These are phyloP conservation scores for Capsella rubella DNA, from an alignment of 441 rosid species.

Conservation along the genomic window DNA sequence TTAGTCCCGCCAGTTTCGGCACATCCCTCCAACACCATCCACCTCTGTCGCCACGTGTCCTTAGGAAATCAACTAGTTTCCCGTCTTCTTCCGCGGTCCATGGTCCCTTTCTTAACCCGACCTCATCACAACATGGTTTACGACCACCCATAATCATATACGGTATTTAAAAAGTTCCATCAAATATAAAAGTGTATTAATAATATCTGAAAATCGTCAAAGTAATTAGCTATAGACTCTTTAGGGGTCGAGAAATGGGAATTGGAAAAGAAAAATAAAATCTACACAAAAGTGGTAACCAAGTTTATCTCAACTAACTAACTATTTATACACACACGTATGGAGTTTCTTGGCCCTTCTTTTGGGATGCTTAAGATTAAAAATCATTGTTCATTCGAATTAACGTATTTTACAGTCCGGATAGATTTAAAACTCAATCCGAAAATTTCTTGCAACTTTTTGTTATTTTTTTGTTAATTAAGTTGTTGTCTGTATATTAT, in stretches of 20 bases:
- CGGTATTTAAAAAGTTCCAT: not conserved
- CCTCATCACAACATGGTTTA: slow-evolving; percentile 74
- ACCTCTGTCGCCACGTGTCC: slow-evolving; percentile 59
- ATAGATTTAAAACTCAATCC: not conserved
- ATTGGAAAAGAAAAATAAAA: not conserved
- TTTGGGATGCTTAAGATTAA: slow-evolving; percentile 26
- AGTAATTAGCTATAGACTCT: slow-evolving; percentile 4
- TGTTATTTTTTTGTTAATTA: not conserved
- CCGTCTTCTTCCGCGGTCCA: slow-evolving; percentile 77
- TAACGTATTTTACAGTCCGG: not conserved
- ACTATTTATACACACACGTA: slow-evolving; percentile 38
- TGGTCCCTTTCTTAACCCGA: slow-evolving; percentile 72
- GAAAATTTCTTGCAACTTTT: not conserved
- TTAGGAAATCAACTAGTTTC: slow-evolving; percentile 65
- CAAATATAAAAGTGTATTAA: not conserved
- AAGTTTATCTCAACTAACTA: slow-evolving; percentile 49
- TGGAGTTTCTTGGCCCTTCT: slow-evolving; percentile 35
- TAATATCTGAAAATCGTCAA: slow-evolving; percentile 8
- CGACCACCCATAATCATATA: slow-evolving; percentile 45
- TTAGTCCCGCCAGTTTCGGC: slow-evolving; percentile 70
- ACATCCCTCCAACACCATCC: slow-evolving; percentile 82
- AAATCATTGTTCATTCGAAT: not conserved
- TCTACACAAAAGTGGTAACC: slow-evolving; percentile 29
- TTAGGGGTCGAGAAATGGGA: slow-evolving; percentile 5
- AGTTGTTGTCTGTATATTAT: not conserved